phyloP scores from a whole-genome alignment of 345 rosid genomes.

The Camelina neglecta region DNA sequence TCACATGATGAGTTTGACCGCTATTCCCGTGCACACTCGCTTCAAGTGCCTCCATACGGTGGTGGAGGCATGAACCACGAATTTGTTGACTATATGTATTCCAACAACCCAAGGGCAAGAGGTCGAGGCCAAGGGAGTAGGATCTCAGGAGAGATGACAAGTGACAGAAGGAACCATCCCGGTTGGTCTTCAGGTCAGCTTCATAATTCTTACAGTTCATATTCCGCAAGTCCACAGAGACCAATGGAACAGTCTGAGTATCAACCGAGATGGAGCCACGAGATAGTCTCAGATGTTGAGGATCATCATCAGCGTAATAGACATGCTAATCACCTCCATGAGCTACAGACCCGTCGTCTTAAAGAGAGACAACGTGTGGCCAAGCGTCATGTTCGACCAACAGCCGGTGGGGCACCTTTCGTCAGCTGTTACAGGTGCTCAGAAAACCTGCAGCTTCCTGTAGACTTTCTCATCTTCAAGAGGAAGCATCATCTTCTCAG shows the following conservation, averaged over 20 bases:
- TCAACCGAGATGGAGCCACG: slow-evolving; percentile 42
- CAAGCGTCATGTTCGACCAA: slow-evolving; percentile 70
- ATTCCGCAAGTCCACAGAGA: slow-evolving; percentile 63
- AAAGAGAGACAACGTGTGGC: slow-evolving; percentile 55
- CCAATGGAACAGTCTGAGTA: slow-evolving; percentile 56
- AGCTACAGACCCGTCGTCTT: slow-evolving; percentile 42
- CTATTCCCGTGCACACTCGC: slow-evolving; percentile 45
- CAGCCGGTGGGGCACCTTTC: slow-evolving; percentile 88
- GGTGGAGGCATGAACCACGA: slow-evolving; percentile 46
- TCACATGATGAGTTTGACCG: slow-evolving; percentile 48
- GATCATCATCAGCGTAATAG: slow-evolving; percentile 53
- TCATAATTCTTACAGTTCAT: slow-evolving; percentile 51
- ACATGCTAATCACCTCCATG: slow-evolving; percentile 36
- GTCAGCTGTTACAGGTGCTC: slow-evolving; percentile 66
- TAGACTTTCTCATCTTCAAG: slow-evolving; percentile 71
- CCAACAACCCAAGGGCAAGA: slow-evolving; percentile 35
- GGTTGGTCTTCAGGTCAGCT: slow-evolving; percentile 50
- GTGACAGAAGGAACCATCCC: slow-evolving; percentile 44
- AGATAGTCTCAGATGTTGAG: slow-evolving; percentile 52
- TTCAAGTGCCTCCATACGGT: slow-evolving; percentile 47
- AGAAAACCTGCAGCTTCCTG: slow-evolving; percentile 66
- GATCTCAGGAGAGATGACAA: slow-evolving; percentile 56
- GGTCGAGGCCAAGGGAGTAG: slow-evolving; percentile 46
- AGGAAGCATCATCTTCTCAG: slow-evolving; percentile 67
- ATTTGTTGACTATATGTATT: slow-evolving; percentile 39